Base-by-base conservation (phyloP, 129 eudicot species). In the Escallonia rubra region DNA sequence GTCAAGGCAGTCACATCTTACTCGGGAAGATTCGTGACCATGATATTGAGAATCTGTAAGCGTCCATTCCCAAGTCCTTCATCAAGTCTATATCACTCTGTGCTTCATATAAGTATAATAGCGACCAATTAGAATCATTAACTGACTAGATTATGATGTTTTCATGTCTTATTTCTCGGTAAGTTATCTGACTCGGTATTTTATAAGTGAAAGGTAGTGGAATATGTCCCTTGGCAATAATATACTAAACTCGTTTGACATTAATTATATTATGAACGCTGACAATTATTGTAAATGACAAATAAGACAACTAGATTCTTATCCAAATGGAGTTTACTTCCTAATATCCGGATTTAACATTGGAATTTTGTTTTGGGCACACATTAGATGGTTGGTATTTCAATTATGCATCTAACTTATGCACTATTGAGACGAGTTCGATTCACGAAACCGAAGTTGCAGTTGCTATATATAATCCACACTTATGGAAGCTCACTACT, bases 1-100 rank as follows among this genome's bases (percentile, higher is more conserved):
- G 1, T 10, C 3, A 47, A 23, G 11, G 8, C 52, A 54, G 43
- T 10, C 34, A 60, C 51, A 57, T 65, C 81, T 82, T 86, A 93
- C 98, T 78, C 69, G 98, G 95, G 68, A 86, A 86, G 63, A 93
- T 89, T 86, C 98, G 82, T 52, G 98, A 72, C 98, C 98, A 93
- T 63, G 98, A 89, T 65, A 93, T 86, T 42, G 98, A 93, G 76
- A 93, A 93, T 82, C 98, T 89, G 66, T 89, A 93, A 67, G 98
- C 98, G 80, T 93, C 96, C 92, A 89, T 79, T 44, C 98, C 98
- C 73, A 93, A 60, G 74, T 93, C 81, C 84, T 84, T 89, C 98
- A 93, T 93, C 88, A 93, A 74, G 54, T 84, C 88, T 69, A 93
- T 86, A 65, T 93, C 98, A 5, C 75, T 59, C 98, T 93, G 86